Evolutionary conservation across 805 yeast genomes (phyloP).

Genomic region (Teunomyces panamensis): DNA sequence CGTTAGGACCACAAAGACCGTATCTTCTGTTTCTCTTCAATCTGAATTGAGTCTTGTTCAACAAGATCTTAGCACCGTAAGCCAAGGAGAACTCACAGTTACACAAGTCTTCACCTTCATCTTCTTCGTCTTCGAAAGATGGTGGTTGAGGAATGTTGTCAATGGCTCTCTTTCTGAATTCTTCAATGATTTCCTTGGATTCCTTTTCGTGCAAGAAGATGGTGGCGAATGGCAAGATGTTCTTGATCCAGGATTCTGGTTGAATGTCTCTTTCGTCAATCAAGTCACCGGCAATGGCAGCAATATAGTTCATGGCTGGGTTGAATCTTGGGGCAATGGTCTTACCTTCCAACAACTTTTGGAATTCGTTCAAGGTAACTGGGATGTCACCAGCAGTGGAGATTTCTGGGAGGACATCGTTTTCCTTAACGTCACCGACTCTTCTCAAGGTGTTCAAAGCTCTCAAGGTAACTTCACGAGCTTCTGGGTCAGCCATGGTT

Average conservation of each 20-base stretch:
- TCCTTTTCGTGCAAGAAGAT: conserved; percentile 91
- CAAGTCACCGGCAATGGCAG: conserved; percentile 98
- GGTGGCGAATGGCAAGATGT: conserved; percentile 91
- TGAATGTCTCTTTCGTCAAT: conserved; percentile 95
- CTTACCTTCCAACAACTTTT: conserved; percentile 64
- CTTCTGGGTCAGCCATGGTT: conserved; percentile 99
- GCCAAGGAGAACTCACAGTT: conserved; percentile 99
- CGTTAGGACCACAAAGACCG: conserved; percentile 80
- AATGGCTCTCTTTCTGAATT: conserved; percentile 92
- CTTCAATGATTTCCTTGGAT: conserved; percentile 87
- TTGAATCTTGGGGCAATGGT: conserved; percentile 76
- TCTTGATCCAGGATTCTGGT: conserved; percentile 85
- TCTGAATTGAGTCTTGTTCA: conserved; percentile 98
- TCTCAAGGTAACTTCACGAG: conserved; percentile 96
- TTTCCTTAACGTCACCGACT: conserved; percentile 94
- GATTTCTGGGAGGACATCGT: conserved; percentile 91
- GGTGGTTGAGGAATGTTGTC: conserved; percentile 98
- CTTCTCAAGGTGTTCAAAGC: conserved; percentile 96
- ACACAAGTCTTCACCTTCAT: conserved; percentile 99
- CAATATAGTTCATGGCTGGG: conserved; percentile 74
- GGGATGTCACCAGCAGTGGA: conserved; percentile 97
- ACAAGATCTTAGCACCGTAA: conserved; percentile 99
- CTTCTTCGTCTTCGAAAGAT: conserved; percentile 92
- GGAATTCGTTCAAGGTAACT: conserved; percentile 82
- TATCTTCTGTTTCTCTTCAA: conserved; percentile 98